These are phyloP conservation scores for Paspalum notatum DNA, from an alignment of 176 grass and related monocot genomes.

Conservation along the genomic window DNA sequence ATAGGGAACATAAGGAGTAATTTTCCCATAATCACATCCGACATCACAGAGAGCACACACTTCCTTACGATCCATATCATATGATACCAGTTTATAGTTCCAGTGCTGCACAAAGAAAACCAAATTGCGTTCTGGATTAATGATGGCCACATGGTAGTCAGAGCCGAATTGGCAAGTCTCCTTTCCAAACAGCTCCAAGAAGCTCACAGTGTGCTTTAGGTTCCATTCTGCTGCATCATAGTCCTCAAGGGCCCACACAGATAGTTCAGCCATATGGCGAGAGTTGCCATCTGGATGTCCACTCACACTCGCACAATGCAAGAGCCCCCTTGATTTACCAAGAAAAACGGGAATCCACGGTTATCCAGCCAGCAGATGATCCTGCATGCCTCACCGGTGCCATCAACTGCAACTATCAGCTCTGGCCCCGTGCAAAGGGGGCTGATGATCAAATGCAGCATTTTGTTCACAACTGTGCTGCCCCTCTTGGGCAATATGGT, in stretches of 20 bases:
- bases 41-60: not conserved
- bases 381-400: not conserved
- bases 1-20: conserved; percentile 14
- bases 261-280: not conserved
- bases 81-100: conserved; percentile 6
- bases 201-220: conserved; percentile 25
- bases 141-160: not conserved
- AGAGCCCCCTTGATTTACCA: not conserved
- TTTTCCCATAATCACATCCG: not conserved
- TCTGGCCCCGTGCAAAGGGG: not conserved
- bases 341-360: not conserved
- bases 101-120: conserved; percentile 11
- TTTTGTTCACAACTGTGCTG: not conserved
- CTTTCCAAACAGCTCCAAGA: not conserved
- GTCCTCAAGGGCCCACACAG: not conserved
- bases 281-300: not conserved
- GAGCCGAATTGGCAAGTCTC: not conserved
- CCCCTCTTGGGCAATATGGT: not conserved
- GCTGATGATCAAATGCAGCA: not conserved
- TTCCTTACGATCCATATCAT: conserved; percentile 13
- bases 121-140: conserved; percentile 28
- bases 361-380: not conserved
- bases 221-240: not conserved
- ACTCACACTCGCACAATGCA: not conserved
- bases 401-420: not conserved